Percentiles rank a stretch among this genome's conserved stretches.
phyloP scores from a whole-genome alignment of 371 early-diverging fungal genomes.

The Mortierella sp. region DNA sequence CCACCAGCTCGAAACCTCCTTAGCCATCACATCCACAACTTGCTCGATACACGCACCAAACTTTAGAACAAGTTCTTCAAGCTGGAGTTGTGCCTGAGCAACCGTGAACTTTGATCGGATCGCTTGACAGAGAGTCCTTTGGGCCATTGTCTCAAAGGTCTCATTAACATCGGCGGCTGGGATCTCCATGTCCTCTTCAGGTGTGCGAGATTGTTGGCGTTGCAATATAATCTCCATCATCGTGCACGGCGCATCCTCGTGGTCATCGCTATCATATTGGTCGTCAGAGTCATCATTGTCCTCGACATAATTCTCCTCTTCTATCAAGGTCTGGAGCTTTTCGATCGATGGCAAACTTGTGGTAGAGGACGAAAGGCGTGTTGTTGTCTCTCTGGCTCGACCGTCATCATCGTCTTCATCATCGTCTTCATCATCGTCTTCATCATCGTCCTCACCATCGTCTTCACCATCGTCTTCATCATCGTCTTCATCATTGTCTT shows the following conservation, averaged over 20 bases:
- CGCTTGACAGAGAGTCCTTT: constrained; percentile 61
- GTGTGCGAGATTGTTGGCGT: constrained; percentile 20
- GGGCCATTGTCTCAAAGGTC: constrained; percentile 57
- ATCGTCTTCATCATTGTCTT: constrained; percentile 16
- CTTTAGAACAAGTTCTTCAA: constrained; percentile 66
- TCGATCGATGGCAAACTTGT: constrained; percentile 9
- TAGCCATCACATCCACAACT: constrained; percentile 53
- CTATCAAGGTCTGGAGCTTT: constrained; percentile 11
- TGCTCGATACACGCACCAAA: constrained; percentile 58
- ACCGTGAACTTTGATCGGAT: constrained; percentile 60
- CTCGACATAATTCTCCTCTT: constrained; percentile 1
- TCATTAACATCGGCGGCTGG: constrained; percentile 43
- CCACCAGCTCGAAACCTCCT: constrained; percentile 39
- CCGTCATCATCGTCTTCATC: no score
- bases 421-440: not conserved
- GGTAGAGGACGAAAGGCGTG: not conserved
- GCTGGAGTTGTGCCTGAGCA: constrained; percentile 62
- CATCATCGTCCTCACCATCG: constrained; percentile 4
- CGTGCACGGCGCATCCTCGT: constrained; percentile 27
- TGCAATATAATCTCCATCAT: constrained; percentile 46
- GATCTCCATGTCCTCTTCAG: constrained; percentile 34
- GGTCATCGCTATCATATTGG: constrained; percentile 7
- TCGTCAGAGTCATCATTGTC: constrained; percentile 6
- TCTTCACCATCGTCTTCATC: constrained; percentile 19
- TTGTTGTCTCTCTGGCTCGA: no score